Conservation (phyloP, 2,329 filamentous ascomycete genomes). For the Cladophialophora bantiana region DNA sequence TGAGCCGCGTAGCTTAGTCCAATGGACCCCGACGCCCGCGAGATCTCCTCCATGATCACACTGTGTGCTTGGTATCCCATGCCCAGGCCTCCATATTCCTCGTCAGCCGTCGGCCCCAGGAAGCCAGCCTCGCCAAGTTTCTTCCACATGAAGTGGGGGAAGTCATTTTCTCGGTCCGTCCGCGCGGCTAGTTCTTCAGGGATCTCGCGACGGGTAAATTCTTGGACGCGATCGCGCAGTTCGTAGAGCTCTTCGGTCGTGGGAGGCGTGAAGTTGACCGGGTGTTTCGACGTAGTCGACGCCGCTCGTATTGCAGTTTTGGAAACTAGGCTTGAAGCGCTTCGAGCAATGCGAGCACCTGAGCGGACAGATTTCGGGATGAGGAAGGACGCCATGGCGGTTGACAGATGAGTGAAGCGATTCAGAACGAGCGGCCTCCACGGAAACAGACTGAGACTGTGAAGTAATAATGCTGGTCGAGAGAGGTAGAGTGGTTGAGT, state of each 20-base stretch:
- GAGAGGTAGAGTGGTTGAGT: neutral
- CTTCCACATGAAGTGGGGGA: constrained; percentile 89
- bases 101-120: constrained; percentile 90
- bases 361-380: constrained; percentile 23
- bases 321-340: neutral
- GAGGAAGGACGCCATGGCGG: constrained; percentile 24
- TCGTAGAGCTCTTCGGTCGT: constrained; percentile 76
- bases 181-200: constrained; percentile 78
- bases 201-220: constrained; percentile 90
- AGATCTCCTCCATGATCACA: constrained; percentile 93
- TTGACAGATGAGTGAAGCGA: neutral
- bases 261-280: constrained; percentile 69
- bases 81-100: constrained; percentile 84
- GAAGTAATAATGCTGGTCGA: neutral
- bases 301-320: constrained; percentile 27
- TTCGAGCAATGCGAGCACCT: constrained; percentile 12
- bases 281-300: constrained; percentile 69
- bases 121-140: constrained; percentile 92
- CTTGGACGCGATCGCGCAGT: constrained; percentile 81
- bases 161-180: constrained; percentile 87
- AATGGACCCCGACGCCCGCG: constrained; percentile 79
- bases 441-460: neutral
- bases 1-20: constrained; percentile 94
- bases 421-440: too few species aligned
- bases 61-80: constrained; percentile 98